These are phyloP conservation scores for Prunus salicina DNA, from an alignment of 306 rosid species.

Conservation along the genomic window DNA sequence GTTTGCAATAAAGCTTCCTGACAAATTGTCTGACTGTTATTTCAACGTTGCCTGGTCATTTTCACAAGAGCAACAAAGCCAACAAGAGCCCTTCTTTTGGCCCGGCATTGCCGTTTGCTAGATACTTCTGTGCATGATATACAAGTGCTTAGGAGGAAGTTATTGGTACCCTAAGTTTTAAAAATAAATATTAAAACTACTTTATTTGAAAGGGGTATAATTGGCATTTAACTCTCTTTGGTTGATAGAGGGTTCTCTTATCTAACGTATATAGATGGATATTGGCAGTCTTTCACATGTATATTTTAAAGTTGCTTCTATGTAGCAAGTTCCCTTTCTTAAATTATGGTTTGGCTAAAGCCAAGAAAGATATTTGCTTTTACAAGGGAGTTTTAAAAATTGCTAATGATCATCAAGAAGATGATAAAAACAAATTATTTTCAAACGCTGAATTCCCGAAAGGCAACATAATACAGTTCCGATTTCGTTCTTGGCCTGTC, in stretches of 20 bases:
- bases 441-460: not conserved
- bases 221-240: too few relatives aligned
- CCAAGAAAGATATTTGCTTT: not conserved
- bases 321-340: not conserved
- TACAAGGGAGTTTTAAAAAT: not conserved
- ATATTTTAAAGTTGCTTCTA: not conserved
- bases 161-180: too few relatives aligned
- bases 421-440: too few relatives aligned
- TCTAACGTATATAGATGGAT: too few relatives aligned
- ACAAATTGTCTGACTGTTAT: not conserved
- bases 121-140: too few relatives aligned
- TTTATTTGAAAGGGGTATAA: too few relatives aligned
- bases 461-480: not conserved
- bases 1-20: conserved; percentile 21
- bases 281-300: too few relatives aligned
- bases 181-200: too few relatives aligned
- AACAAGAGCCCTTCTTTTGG: not conserved
- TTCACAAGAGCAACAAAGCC: not conserved
- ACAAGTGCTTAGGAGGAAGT: too few relatives aligned
- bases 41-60: not conserved
- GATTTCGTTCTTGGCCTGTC: too few relatives aligned
- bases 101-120: not conserved
- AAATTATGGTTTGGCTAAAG: not conserved
- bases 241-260: too few relatives aligned
- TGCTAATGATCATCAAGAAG: not conserved